Conservation (phyloP, 768 basidiomycete species). For the Russula dissimulans region DNA sequence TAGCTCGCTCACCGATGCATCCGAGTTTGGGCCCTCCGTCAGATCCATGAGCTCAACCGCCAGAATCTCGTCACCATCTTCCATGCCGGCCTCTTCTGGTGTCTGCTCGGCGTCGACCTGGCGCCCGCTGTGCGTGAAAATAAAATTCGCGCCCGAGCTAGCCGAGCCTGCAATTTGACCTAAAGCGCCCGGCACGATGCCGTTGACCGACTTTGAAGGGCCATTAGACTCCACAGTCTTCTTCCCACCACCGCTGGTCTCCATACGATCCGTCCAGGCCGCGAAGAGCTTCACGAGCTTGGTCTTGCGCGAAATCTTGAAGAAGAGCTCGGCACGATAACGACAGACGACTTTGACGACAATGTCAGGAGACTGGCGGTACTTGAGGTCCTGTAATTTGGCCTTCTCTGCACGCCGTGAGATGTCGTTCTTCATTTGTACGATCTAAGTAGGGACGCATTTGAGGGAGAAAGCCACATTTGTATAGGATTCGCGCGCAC, state of each 20-base stretch:
- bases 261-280: conserved; percentile 88
- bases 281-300: conserved; percentile 76
- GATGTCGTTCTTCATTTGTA: conserved; percentile 76
- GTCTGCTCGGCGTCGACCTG: conserved; percentile 75
- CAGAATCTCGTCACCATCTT: conserved; percentile 81
- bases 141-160: conserved; percentile 55
- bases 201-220: conserved; percentile 13
- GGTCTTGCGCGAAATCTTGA: conserved; percentile 88
- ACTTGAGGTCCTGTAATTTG: conserved; percentile 71
- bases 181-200: conserved; percentile 6
- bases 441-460: conserved; percentile 38
- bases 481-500: conserved; percentile 29
- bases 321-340: conserved; percentile 84
- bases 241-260: conserved; percentile 25
- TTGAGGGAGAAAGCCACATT: background rate
- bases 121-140: conserved; percentile 78
- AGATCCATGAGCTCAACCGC: conserved; percentile 89
- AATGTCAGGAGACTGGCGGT: conserved; percentile 81
- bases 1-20: conserved; percentile 42
- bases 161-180: conserved; percentile 21
- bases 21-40: conserved; percentile 55
- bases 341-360: conserved; percentile 83
- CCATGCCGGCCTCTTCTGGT: conserved; percentile 79
- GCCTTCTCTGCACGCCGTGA: conserved; percentile 72
- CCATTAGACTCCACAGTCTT: conserved; percentile 36